Percentiles rank a stretch among this genome's conserved stretches.
phyloP scores from a whole-genome alignment of 148 eudicot genomes.

The Camellia granthamiana region DNA sequence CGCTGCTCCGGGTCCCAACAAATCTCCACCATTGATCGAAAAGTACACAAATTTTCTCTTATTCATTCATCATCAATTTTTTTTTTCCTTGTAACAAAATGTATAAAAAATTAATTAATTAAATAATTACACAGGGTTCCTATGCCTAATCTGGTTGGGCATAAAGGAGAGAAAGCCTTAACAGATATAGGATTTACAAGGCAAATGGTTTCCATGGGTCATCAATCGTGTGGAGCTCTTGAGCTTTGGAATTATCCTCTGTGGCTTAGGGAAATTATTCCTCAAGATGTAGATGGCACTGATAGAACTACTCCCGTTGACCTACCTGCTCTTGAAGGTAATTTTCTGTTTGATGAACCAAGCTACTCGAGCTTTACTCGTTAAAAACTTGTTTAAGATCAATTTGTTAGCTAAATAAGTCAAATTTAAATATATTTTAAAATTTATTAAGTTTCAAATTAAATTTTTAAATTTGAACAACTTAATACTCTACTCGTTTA shows the following conservation, averaged over 20 bases:
- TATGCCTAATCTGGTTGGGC: conserved; percentile 28
- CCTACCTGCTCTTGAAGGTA: conserved; percentile 42
- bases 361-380: too few species aligned
- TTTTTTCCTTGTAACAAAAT: too few species aligned
- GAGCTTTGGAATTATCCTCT: conserved; percentile 44
- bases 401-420: too few species aligned
- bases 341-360: too few species aligned
- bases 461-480: too few species aligned
- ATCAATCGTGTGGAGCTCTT: conserved; percentile 45
- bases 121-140: conserved; percentile 19
- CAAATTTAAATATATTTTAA: background rate
- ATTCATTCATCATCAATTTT: too few species aligned
- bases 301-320: conserved; percentile 36
- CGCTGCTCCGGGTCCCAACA: conserved; percentile 29
- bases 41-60: conserved; percentile 16
- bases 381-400: too few species aligned
- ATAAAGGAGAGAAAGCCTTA: conserved; percentile 22
- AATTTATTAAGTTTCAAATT: too few species aligned
- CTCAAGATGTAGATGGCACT: conserved; percentile 34
- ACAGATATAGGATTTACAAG: conserved; percentile 29
- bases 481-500: too few species aligned
- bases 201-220: conserved; percentile 46
- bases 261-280: conserved; percentile 32
- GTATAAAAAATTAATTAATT: too few species aligned
- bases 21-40: conserved; percentile 25